Base-by-base conservation (phyloP, 805 yeast species). In the Suhomyces xylopsoci region DNA sequence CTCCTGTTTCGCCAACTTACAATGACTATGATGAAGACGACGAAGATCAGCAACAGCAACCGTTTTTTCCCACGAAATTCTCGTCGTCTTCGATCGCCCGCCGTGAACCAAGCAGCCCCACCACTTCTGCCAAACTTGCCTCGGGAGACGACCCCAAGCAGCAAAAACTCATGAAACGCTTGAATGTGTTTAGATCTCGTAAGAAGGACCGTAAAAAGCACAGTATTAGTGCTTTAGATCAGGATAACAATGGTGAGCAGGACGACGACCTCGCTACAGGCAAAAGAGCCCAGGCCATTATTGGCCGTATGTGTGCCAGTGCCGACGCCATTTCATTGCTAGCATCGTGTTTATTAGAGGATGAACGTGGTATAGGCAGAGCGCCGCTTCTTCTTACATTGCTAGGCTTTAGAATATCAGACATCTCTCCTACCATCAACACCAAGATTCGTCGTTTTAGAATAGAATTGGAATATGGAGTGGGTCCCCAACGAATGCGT, bases 401-500 rank as follows among this genome's bases (percentile, higher is more conserved):
- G 67, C 63, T 94, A 22, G 87, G 90, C 5, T 75, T 91, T 42
- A 77, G 80, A 43, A 77, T 94, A 4, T 68, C 79, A 42, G 85
- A 83, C 57, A 67, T 77, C 8, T 74, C 84, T 0, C 66, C 68
- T 52, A 74, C 60, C 49, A 67, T 68, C 3, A 56, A 62, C 47
- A 68, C 78, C 1, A 76, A 73, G 53, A 78, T 74, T 50, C 58
- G 74, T 52, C 79, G 76, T 50, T 87, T 81, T 59, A 76, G 81
- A 54, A 73, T 94, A n/a, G 88, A 87, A 47, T 73, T 94, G 45
- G 97, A 92, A 64, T 94, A 94, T 63, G 99, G 98, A 6, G 82
- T 91, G 30, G 97, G 97, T 1, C 81, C 83, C 5, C 82, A 85
- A 51, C 71, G 91, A 50, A 73, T 91, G 60, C 81, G 82, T 59